A percentile compares a stretch with the other conserved stretches of the same genome.
Conservation (phyloP, 1,284 basidiomycete species). For the Melampsora americana region DNA sequence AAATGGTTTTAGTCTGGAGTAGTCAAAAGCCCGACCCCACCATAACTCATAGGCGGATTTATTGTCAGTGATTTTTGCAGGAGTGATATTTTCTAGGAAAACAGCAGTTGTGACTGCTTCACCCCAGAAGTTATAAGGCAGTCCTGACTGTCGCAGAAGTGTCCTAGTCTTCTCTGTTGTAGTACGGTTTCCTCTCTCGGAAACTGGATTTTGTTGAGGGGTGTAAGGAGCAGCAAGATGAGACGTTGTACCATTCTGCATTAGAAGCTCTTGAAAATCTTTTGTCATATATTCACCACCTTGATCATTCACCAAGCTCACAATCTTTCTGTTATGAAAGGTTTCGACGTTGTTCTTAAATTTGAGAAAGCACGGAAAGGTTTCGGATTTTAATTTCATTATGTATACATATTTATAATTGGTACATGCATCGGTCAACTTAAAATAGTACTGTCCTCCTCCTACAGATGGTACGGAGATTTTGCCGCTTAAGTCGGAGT, state of each 20-base stretch:
- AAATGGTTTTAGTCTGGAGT: conserved; percentile 1
- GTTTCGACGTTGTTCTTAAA: conserved; percentile 52
- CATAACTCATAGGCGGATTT: no score
- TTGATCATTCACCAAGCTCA: conserved; percentile 54
- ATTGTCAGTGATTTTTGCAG: no score
- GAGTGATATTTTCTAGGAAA: background rate
- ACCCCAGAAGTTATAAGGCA: background rate
- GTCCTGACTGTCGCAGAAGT: background rate
- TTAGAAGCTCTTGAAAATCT: no score
- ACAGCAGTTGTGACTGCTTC: background rate
- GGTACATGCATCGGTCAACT: conserved; percentile 11
- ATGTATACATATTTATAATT: no score
- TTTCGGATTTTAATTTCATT: conserved; percentile 21
- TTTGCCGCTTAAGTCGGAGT: no score
- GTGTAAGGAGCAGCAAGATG: no score
- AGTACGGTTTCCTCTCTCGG: conserved; percentile 43
- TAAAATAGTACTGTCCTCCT: conserved; percentile 1
- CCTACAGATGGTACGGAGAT: background rate
- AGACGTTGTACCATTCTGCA: no score
- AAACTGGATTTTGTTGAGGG: no score
- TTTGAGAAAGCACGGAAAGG: conserved; percentile 48
- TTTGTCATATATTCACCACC: no score
- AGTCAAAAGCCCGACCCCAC: conserved; percentile 1
- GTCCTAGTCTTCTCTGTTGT: conserved; percentile 14
- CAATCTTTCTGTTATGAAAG: no score